Evolutionary conservation across 495 filamentous ascomycete genomes (phyloP).

Genomic region (Lasiosphaeria ovina): DNA sequence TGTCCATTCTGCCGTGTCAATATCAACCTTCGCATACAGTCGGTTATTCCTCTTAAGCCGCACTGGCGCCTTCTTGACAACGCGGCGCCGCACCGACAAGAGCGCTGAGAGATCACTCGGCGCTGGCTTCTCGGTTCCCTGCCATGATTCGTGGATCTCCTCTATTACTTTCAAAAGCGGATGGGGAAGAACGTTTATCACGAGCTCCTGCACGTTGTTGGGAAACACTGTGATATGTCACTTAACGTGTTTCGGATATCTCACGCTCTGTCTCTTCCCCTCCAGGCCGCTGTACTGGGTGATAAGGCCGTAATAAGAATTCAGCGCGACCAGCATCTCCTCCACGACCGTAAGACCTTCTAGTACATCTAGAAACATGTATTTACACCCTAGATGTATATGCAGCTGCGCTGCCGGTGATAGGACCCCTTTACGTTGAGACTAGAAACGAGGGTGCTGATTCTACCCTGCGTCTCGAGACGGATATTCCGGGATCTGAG

Average conservation of each 20-base stretch:
- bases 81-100: conserved; percentile 7
- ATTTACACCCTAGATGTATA: conserved; percentile 2
- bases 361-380: conserved; percentile 8
- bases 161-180: conserved; percentile 13
- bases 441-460: no score
- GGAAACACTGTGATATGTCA: conserved; percentile 11
- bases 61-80: background rate
- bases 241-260: conserved; percentile 13
- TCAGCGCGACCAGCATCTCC: conserved; percentile 14
- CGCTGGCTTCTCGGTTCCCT: conserved; percentile 11
- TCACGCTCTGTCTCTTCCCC: conserved; percentile 6
- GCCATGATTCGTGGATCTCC: conserved; percentile 9
- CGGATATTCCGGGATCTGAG: no score
- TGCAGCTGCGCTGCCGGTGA: conserved; percentile 4
- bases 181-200: conserved; percentile 8
- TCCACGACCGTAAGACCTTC: conserved; percentile 10
- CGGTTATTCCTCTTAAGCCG: conserved; percentile 9
- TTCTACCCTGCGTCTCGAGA: no score
- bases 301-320: conserved; percentile 15
- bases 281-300: conserved; percentile 10
- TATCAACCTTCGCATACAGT: background rate
- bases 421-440: conserved; percentile 1
- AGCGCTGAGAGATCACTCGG: conserved; percentile 9
- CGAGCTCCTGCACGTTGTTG: conserved; percentile 11
- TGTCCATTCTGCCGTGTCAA: conserved; percentile 5